A percentile compares a stretch with the other conserved stretches of the same genome.
phyloP scores from a whole-genome alignment of 2,329 filamentous ascomycete species.

The Leptographium galeiforme region DNA sequence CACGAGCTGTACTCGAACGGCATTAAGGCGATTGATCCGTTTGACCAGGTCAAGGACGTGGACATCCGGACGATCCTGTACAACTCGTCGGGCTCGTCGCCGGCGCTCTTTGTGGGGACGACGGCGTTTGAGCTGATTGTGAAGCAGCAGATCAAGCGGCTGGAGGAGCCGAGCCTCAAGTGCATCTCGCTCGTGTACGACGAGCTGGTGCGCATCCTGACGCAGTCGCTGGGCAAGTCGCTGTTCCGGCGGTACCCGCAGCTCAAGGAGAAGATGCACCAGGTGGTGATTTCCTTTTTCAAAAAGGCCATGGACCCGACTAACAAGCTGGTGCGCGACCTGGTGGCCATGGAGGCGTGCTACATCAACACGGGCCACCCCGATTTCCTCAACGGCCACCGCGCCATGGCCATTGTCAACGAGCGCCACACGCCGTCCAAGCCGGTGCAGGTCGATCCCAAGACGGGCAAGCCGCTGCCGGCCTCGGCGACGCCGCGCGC shows the following conservation, averaged over 20 bases:
- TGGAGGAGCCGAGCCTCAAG: conserved; percentile 94
- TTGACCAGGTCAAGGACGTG: conserved; percentile 92
- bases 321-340: conserved; percentile 87
- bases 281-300: conserved; percentile 85
- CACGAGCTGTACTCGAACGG: conserved; percentile 97
- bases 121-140: conserved; percentile 98
- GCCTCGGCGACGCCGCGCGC: conserved; percentile 52
- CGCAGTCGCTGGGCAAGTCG: conserved; percentile 75
- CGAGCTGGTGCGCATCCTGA: conserved; percentile 88
- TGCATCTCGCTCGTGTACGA: conserved; percentile 96
- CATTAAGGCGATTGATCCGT: conserved; percentile 93
- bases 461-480: conserved; percentile 89
- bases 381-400: conserved; percentile 92
- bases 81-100: conserved; percentile 98
- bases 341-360: conserved; percentile 90
- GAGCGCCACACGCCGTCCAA: conserved; percentile 72
- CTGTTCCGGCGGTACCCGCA: conserved; percentile 87
- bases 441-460: conserved; percentile 91
- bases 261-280: conserved; percentile 93
- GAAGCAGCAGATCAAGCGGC: conserved; percentile 92
- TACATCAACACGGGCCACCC: conserved; percentile 99
- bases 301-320: conserved; percentile 98
- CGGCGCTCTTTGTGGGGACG: conserved; percentile 91
- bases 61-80: conserved; percentile 95
- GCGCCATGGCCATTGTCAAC: conserved; percentile 96